Percentiles rank a stretch among this genome's conserved stretches.
Evolutionary conservation across 2,329 filamentous ascomycete species (phyloP).

Genomic region (Chaetomium sp.): DNA sequence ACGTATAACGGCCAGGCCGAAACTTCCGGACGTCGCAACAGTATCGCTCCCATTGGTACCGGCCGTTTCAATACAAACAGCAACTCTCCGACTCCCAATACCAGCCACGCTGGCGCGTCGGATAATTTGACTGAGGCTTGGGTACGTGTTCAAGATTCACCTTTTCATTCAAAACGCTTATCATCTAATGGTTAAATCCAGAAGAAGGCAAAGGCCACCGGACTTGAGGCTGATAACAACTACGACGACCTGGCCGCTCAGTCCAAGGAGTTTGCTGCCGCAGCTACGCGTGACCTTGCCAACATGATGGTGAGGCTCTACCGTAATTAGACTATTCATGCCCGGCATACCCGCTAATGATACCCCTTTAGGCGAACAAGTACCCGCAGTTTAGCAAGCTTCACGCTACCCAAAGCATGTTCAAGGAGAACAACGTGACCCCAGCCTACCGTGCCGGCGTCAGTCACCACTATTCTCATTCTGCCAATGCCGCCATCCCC

Average conservation of each 20-base stretch:
- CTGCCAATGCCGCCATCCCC: neutral
- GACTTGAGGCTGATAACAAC: neutral
- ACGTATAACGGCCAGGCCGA: neutral
- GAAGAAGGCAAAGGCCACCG: neutral
- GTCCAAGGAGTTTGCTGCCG: neutral
- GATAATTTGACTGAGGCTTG: neutral
- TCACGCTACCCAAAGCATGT: neutral
- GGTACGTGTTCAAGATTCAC: neutral
- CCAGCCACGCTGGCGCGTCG: neutral
- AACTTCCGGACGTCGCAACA: conserved; percentile 1
- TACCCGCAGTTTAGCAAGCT: neutral
- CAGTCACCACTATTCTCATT: neutral
- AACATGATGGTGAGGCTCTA: neutral
- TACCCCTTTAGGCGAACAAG: neutral
- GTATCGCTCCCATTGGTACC: conserved; percentile 11
- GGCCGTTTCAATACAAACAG: neutral
- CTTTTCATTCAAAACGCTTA: neutral
- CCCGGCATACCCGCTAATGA: too few species aligned
- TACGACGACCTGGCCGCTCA: neutral
- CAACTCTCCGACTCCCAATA: neutral
- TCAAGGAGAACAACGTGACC: neutral
- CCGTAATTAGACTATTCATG: neutral
- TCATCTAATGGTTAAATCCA: neutral
- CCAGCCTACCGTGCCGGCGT: neutral
- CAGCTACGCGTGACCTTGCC: neutral